phyloP scores from a whole-genome alignment of 495 filamentous ascomycete species.

The Xylaria curta region DNA sequence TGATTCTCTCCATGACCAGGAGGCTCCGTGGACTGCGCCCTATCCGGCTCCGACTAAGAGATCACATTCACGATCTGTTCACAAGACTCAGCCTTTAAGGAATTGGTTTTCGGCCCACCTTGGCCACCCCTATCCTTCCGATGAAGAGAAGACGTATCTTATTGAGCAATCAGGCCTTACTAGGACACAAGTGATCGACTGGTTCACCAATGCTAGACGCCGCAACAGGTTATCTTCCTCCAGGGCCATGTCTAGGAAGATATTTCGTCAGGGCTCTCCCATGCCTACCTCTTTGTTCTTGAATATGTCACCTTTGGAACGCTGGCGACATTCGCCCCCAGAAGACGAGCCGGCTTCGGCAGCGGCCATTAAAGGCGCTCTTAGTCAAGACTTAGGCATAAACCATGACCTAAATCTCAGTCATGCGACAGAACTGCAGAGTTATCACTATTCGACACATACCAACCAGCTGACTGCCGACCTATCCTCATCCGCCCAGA shows the following conservation, averaged over 20 bases:
- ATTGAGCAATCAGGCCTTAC: slow-evolving; percentile 30
- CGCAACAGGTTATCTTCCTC: slow-evolving; percentile 21
- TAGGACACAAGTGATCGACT: slow-evolving; percentile 28
- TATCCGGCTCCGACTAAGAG: slow-evolving; percentile 8
- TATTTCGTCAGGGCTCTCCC: slow-evolving; percentile 30
- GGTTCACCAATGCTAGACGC: slow-evolving; percentile 32
- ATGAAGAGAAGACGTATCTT: slow-evolving; percentile 24
- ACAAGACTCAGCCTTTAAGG: slow-evolving; percentile 24
- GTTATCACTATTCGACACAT: background rate
- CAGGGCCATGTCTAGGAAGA: background rate
- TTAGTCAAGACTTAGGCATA: background rate
- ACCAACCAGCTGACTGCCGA: background rate
- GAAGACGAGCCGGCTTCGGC: slow-evolving; percentile 27
- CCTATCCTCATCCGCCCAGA: background rate
- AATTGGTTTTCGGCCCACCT: slow-evolving; percentile 30
- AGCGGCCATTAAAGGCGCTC: slow-evolving; percentile 23
- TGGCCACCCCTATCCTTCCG: slow-evolving; percentile 27
- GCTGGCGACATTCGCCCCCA: slow-evolving; percentile 32
- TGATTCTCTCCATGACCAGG: background rate
- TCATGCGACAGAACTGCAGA: background rate
- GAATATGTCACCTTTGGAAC: slow-evolving; percentile 33
- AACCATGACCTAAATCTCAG: background rate
- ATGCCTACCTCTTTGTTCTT: slow-evolving; percentile 27
- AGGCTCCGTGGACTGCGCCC: background rate
- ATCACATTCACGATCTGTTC: slow-evolving; percentile 19